Base-by-base conservation (phyloP, 805 yeast species). In the Candida nonsorbophila region DNA sequence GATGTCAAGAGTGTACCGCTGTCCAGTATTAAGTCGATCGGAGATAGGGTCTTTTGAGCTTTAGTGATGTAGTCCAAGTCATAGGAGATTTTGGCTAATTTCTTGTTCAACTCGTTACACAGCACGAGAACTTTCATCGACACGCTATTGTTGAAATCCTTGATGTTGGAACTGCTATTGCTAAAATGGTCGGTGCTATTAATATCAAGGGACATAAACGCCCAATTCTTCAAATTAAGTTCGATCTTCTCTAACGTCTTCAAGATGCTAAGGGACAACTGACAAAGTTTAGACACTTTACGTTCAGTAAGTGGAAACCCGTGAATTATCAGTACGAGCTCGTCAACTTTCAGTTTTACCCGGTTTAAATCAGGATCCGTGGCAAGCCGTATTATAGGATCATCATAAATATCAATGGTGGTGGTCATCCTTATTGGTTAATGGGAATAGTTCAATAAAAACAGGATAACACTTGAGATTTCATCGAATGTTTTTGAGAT, bases 61-160 rank as follows among this genome's bases (percentile, higher is more conserved):
- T 49, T 50, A 11, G 76, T 70, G 16, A 73, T 52, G 27, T 58
- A 62, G 38, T 70, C 73, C 19, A 74, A 52, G 35, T 71, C 75
- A 3, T 52, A 37, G 7, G 68, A 50, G n/a, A 74, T 53, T 20
- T 62, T 57, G 32, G 49, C 53, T 24, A 73, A 44, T 22, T 58
- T 54, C 25, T 49, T 48, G 35, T 74, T 68, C 27, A 70, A 48
- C 22, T 72, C 74, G 22, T 62, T 54, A 46, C 81, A 74, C 13
- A 63, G 67, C 6, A 47, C 45, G 16, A 77, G 58, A 8, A 78
- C 81, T 36, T 73, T 68, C 34, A 65, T 57, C 1, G 83, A 73
- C 23, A 78, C 55, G 27, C 67, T 71, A 25, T 67, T 62, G 42
- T 77, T 76, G 47, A 77, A 75, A 16, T 45, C 38, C 25, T 42